Evolutionary conservation across 2,329 filamentous ascomycete species (phyloP).

Genomic region (Cercospora berteroae): DNA sequence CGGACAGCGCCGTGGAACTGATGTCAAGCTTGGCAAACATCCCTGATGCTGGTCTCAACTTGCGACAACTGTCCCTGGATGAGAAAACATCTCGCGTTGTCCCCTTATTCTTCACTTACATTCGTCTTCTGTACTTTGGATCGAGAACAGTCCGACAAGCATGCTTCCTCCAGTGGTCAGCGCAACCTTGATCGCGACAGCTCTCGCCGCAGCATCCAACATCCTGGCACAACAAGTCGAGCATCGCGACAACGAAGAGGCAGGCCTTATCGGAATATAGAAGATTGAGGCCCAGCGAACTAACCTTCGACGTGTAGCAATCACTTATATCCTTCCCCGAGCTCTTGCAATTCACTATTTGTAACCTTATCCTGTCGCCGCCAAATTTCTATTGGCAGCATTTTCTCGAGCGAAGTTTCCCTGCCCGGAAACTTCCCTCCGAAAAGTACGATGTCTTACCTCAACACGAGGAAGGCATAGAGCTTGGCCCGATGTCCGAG

Average conservation of each 20-base stretch:
- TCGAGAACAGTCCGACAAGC: no score
- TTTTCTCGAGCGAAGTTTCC: slow-evolving; percentile 5
- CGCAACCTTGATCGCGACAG: neutral
- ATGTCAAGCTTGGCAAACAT: neutral
- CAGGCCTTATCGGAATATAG: neutral
- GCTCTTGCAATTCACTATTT: neutral
- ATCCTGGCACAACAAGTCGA: neutral
- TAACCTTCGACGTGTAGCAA: neutral
- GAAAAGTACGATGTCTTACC: neutral
- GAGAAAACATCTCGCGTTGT: neutral
- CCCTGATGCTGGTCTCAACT: neutral
- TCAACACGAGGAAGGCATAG: neutral
- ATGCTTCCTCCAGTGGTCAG: neutral
- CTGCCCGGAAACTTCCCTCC: neutral
- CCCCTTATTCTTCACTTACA: neutral
- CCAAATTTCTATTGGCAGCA: slow-evolving; percentile 6
- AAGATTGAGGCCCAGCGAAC: no score
- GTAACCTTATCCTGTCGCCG: neutral
- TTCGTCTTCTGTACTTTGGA: neutral
- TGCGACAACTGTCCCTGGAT: neutral
- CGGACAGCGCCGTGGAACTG: neutral
- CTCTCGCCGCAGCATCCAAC: neutral
- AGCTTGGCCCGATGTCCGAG: neutral
- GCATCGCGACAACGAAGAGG: neutral
- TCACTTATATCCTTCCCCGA: neutral